These are phyloP conservation scores for Fusarium abutilonis DNA, from an alignment of 2,329 filamentous ascomycete species.

Conservation along the genomic window DNA sequence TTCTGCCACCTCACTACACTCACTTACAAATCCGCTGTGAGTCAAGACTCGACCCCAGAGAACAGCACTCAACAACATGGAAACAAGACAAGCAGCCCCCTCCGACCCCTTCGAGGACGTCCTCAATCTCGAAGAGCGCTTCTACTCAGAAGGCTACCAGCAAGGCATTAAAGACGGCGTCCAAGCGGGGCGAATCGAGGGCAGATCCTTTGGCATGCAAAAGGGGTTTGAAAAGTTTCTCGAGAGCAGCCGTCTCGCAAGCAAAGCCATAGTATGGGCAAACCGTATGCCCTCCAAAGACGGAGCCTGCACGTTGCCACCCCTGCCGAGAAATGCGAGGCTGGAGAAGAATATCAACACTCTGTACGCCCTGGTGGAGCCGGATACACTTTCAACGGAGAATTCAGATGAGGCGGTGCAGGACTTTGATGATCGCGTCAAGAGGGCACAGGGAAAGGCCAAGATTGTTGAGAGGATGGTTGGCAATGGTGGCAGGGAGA, in stretches of 20 bases:
- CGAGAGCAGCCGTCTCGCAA: slow-evolving; percentile 80
- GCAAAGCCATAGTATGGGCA: slow-evolving; percentile 84
- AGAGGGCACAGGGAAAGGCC: slow-evolving; percentile 82
- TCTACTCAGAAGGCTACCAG: slow-evolving; percentile 84
- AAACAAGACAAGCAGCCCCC: slow-evolving; percentile 40
- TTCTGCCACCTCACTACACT: slow-evolving; percentile 40
- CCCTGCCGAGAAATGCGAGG: slow-evolving; percentile 68
- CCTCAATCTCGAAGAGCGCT: slow-evolving; percentile 70
- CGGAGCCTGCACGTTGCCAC: slow-evolving; percentile 47
- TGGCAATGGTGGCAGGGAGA: slow-evolving; percentile 45
- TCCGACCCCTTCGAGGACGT: slow-evolving; percentile 66
- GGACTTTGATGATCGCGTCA: slow-evolving; percentile 89
- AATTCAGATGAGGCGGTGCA: slow-evolving; percentile 91
- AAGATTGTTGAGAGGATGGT: slow-evolving; percentile 83
- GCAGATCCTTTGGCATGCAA: slow-evolving; percentile 87
- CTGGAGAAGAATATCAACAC: slow-evolving; percentile 80
- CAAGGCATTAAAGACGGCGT: slow-evolving; percentile 80
- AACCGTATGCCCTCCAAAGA: slow-evolving; percentile 64
- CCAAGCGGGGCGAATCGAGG: slow-evolving; percentile 83
- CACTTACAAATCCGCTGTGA: slow-evolving; percentile 38
- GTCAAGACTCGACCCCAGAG: slow-evolving; percentile 1
- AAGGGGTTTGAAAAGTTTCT: slow-evolving; percentile 94
- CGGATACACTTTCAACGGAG: slow-evolving; percentile 76
- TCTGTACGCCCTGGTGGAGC: slow-evolving; percentile 81
- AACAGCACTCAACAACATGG: slow-evolving; percentile 15